Base-by-base conservation (phyloP, 208 protist genomes). In the Leishmania amazonensis region DNA sequence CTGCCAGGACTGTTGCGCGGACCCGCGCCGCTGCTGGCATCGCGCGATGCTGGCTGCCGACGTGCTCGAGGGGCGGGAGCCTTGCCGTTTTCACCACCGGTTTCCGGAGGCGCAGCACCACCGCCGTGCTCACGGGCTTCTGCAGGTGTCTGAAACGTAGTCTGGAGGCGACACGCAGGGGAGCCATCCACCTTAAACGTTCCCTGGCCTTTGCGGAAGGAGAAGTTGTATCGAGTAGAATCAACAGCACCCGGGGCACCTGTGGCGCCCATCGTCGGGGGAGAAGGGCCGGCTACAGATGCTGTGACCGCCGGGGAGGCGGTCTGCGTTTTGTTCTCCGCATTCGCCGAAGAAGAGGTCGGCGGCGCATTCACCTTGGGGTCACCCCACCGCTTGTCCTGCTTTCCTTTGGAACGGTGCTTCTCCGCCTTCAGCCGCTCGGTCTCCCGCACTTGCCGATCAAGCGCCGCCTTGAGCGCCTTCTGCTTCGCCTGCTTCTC, bases 401-500 rank as follows among this genome's bases (percentile, higher is more conserved):
- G 65, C 58, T 53, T 72, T 2, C 81, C 85, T 31, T 81, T 89
- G n/a, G 70, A 57, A n/a, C 79, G 49, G 54, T 75, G 78, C 38
- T 67, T 75, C 71, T 85, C 82, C 15, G 72, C 68, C 40, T 86
- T 89, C 35, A 84, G 84, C 35, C 73, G 83, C 70, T 85, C 75
- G 35, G 80, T 42, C 57, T 94, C 90, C 51, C 65, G 83, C n/a
- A 95, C 90, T 82, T 96, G 94, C 35, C 81, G 83, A 77, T 96
- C 94, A 13, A 96, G 86, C 11, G 92, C 92, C 19, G 91, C 89
- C 47, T 83, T 88, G 42, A 96, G 67, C 1, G 85, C 90, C 58
- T 85, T 81, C 71, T 95, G 94, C 58, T 95, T 96, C 67, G 84
- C 84, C 54, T 92, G 88, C 64, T 93, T 95, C 35, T 85, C 81